Percentiles rank a stretch among this genome's conserved stretches.
Conservation (phyloP, 1,284 basidiomycete species). For the Apiotrichum porosum region DNA sequence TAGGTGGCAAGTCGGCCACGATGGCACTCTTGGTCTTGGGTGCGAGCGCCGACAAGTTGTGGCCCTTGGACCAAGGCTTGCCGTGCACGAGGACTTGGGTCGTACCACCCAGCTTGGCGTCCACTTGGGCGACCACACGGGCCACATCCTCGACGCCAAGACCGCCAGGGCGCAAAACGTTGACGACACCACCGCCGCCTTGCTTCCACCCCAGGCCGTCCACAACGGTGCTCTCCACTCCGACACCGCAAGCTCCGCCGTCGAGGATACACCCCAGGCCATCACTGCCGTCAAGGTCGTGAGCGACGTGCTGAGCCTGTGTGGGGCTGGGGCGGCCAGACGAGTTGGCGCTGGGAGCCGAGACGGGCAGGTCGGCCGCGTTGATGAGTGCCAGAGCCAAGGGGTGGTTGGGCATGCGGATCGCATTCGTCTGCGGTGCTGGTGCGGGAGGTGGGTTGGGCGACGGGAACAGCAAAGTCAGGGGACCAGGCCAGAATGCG, state of each 20-base stretch:
- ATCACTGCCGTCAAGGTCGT: slow-evolving; percentile 63
- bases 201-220: slow-evolving; percentile 63
- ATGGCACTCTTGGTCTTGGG: neutral
- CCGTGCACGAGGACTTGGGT: slow-evolving; percentile 36
- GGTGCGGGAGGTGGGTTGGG: slow-evolving; percentile 47
- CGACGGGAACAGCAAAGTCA: slow-evolving; percentile 87
- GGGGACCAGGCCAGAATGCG: slow-evolving; percentile 90
- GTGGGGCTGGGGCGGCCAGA: slow-evolving; percentile 94
- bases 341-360: slow-evolving; percentile 93
- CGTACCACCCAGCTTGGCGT: slow-evolving; percentile 27
- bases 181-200: slow-evolving; percentile 61
- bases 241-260: slow-evolving; percentile 85
- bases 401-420: slow-evolving; percentile 91
- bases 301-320: slow-evolving; percentile 75
- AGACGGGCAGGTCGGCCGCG: slow-evolving; percentile 67
- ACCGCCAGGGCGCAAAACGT: slow-evolving; percentile 86
- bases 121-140: slow-evolving; percentile 53
- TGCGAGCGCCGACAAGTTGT: neutral
- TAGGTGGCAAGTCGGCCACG: slow-evolving; percentile 56
- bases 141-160: slow-evolving; percentile 85
- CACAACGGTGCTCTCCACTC: slow-evolving; percentile 92
- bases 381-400: slow-evolving; percentile 87
- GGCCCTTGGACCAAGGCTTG: slow-evolving; percentile 19
- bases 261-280: slow-evolving; percentile 76
- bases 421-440: slow-evolving; percentile 65